Evolutionary conservation across 202 grass and related monocot species (phyloP).

Genomic region (Eragrostis tef): DNA sequence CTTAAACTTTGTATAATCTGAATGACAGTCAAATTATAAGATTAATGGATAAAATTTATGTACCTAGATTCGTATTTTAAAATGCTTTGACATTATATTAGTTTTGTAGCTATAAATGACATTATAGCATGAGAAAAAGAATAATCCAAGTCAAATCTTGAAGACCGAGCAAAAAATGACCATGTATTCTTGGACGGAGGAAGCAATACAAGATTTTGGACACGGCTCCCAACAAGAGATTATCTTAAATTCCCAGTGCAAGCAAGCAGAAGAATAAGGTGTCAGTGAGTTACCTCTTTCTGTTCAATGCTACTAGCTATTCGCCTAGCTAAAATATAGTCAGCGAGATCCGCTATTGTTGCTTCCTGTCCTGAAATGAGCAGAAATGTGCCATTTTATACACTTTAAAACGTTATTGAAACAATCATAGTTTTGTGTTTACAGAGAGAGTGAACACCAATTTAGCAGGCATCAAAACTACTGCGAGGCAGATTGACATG

Average conservation of each 20-base stretch:
- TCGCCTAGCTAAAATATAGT: conserved; percentile 77
- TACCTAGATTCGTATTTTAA: background rate
- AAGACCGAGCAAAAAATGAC: background rate
- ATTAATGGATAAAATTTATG: background rate
- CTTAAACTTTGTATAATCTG: background rate
- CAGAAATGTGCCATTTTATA: conserved; percentile 43
- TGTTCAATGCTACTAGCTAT: conserved; percentile 54
- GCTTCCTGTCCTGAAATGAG: conserved; percentile 63
- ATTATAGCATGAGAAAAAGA: background rate
- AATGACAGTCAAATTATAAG: background rate
- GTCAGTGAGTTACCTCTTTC: conserved; percentile 48
- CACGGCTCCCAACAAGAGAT: conserved; percentile 11
- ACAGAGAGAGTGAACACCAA: background rate
- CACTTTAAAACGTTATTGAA: conserved; percentile 24
- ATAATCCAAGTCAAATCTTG: background rate
- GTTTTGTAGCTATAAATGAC: background rate
- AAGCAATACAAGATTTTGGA: background rate
- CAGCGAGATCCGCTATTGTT: conserved; percentile 59
- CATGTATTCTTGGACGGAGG: background rate
- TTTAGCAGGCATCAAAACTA: background rate
- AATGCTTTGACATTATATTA: background rate
- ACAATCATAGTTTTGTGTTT: background rate
- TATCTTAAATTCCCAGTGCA: background rate
- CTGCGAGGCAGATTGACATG: background rate
- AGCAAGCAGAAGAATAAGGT: conserved; percentile 26